Percentiles rank a stretch among this genome's conserved stretches.
phyloP scores from a whole-genome alignment of 2,329 filamentous ascomycete species.

The Colletotrichum noveboracense region DNA sequence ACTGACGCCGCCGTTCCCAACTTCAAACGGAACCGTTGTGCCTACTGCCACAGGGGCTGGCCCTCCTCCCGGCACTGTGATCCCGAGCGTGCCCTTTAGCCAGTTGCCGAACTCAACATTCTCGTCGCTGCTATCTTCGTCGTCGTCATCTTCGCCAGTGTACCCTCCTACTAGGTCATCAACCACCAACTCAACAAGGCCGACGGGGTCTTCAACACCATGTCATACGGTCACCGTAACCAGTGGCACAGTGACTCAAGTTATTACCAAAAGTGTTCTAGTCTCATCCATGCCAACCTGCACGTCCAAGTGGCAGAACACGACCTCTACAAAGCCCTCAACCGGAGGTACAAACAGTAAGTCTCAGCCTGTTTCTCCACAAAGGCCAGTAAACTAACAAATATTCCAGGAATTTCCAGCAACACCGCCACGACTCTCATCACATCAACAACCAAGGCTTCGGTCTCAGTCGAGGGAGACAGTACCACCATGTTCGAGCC shows the following conservation, averaged over 20 bases:
- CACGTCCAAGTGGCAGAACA: constrained; percentile 11
- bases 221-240: constrained; percentile 20
- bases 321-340: not conserved
- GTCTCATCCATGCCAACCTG: not conserved
- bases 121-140: not conserved
- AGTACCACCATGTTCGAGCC: not conserved
- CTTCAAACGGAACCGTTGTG: not conserved
- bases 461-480: not conserved
- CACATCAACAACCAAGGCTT: constrained; percentile 5
- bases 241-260: constrained; percentile 12
- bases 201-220: not conserved
- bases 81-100: not conserved
- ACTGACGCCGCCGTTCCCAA: not conserved
- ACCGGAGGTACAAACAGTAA: not conserved
- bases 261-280: constrained; percentile 11
- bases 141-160: not conserved
- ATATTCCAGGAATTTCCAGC: not conserved
- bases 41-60: not conserved
- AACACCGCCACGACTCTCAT: constrained; percentile 1
- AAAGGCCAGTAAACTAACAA: not conserved
- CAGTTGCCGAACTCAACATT: not conserved
- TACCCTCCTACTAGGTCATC: not conserved
- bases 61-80: not conserved
- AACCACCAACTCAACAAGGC: not conserved
- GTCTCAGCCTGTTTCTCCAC: not conserved